Base-by-base conservation (phyloP, 2,329 filamentous ascomycete genomes). In the Alternaria triticina region DNA sequence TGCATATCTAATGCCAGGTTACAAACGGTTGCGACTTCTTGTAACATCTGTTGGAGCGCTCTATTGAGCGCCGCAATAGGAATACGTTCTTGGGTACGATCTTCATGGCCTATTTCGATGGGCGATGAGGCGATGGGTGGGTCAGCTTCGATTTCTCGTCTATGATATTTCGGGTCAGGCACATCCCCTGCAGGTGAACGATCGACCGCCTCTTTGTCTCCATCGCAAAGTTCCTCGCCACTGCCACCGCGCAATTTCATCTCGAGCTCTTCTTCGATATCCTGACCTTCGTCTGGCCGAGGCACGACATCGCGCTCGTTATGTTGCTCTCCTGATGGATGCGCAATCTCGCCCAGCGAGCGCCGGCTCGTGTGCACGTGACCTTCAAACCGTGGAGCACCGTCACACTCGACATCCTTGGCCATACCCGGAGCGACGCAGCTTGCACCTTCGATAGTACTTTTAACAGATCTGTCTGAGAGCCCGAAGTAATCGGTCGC, bases 81-180 rank as follows among this genome's bases (percentile, higher is more conserved):
- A 9, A 5, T 3, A 0, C 15, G 1, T n/a, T 36, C 33, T 36
- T 36, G 7, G 33, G 15, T 36, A n/a, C n/a, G 8, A 36, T 36
- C 6, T 10, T 36, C 2, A 0, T n/a, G 33, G 4, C 7, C 15
- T 10, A n/a, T 5, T 0, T 36, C 33, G 8, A 0, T 36, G 15
- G 4, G 33, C 15, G 33, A 36, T 36, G 4, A n/a, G n/a, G 33
- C 33, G 33, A n/a, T 3, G 7, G 15, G 4, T 8, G 33, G 4
- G 2, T 44, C 12, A 17, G 17, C 10, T 44, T 44, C 40, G 17
- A 44, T 2, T 44, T 2, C 2, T 6, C 11, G 40, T 20, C 2
- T 1, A 44, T 12, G n/a, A 3, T 12, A 0, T 22, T 1, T 12
- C 5, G 9, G 40, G 40, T 6, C 40, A 1, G 40, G 40, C 40